Conservation (phyloP, 163 green algal species). For the Chloromonas sp. region DNA sequence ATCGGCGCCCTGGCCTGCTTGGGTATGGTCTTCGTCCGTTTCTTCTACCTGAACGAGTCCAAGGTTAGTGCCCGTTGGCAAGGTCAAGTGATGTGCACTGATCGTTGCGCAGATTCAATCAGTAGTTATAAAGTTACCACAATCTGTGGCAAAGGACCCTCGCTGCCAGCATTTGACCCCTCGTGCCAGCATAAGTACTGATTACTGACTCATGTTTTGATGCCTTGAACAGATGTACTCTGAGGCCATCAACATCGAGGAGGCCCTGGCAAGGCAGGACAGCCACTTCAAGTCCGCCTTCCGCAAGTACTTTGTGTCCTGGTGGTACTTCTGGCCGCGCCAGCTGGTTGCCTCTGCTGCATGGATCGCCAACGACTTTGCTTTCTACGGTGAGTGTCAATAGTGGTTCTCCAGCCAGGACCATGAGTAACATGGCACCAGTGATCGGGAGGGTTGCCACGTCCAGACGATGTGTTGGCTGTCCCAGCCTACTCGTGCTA, state of each 20-base stretch:
- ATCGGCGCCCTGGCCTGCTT: slow-evolving; percentile 11
- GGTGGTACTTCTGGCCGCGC: slow-evolving; percentile 3
- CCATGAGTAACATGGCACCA: no score
- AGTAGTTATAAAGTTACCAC: no score
- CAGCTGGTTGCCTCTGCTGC: slow-evolving; percentile 8
- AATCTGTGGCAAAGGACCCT: no score
- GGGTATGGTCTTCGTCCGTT: slow-evolving; percentile 16
- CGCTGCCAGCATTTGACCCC: no score
- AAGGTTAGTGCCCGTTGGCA: not conserved
- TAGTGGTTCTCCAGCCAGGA: no score
- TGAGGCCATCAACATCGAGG: not conserved
- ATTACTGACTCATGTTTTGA: no score
- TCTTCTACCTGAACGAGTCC: slow-evolving; percentile 15
- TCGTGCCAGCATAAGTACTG: no score
- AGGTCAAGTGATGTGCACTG: no score
- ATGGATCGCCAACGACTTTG: slow-evolving; percentile 45
- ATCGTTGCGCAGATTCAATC: no score
- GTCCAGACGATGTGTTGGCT: no score
- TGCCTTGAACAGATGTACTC: not conserved
- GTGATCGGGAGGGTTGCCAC: no score
- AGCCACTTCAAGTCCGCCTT: not conserved
- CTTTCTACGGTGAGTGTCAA: slow-evolving; percentile 47
- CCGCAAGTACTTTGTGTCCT: not conserved
- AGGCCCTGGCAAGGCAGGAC: not conserved
- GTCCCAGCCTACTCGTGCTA: no score